Base-by-base conservation (phyloP, 2,329 filamentous ascomycete species). In the Trichoderma lentiforme region DNA sequence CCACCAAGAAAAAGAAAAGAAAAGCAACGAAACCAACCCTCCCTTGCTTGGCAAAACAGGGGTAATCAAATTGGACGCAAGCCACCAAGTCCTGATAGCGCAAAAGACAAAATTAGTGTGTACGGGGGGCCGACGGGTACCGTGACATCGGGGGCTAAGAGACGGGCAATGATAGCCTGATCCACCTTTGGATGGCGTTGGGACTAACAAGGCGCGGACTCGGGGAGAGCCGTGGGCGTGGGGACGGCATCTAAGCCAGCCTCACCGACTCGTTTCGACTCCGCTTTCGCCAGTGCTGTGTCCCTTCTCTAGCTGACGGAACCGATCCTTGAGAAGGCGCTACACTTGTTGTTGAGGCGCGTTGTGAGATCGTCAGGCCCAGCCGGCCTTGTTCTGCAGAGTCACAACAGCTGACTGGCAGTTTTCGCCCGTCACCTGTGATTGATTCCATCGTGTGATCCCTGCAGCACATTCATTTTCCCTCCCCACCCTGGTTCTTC, bases 141-240 rank as follows among this genome's bases (percentile, higher is more conserved):
- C 70, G 70, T 71, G 70, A 71, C 70, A 67, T 67, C 56, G 68
- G 58, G 43, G 34, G 28, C 34, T 28, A 58, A 43, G 66, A 61
- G 36, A 66, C 68, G 43, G 68, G 47, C 51, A 39, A 39, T 60
- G 39, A 69, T 69, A 51, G 66, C 34, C 24, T 9, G 57, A 53
- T 53, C 56, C 66, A 53, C 57, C 56, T 21, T n/a, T 51, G 34
- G 69, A 72, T 57, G 70, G 70, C 70, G 70, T 64, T 21, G 69
- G 57, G 63, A 26, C 70, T 66, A 68, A 60, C 32, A 57, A n/a
- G 39, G 28, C 70, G 56, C 70, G 64, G 70, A 63, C 64, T 57
- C 64, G 70, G 70, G 70, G 56, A 60, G 39, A 72, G 64, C 70
- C 70, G 70, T 58, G 30, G 32, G 57, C 66, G 66, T 69, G 66